Evolutionary conservation across 805 yeast species (phyloP), one percentile per base, ranked within the genome.

Genomic region (Hanseniaspora nectarophila): DNA sequence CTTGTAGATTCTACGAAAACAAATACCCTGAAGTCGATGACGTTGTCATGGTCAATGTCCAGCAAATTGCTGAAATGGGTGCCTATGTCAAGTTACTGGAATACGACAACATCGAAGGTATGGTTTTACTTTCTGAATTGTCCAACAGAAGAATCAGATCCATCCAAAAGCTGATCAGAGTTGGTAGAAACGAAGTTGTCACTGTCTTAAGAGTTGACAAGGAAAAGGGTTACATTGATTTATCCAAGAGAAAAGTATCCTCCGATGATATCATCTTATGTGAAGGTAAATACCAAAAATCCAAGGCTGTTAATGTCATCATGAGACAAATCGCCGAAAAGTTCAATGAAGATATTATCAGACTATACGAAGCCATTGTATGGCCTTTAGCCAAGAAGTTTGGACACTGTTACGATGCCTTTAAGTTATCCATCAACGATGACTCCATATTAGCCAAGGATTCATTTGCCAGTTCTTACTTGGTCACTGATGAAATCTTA

Each of bases 111-210:
- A 90, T 92, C 65, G 98, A 92, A 71, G 98, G 98, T 64, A 92
- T 92, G 98, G 95, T 92, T 54, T 74, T 92, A 59, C 77, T 92
- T 62, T 84, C 95, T 39, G 98, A 92, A 72, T 77, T 92, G 61
- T 89, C 97, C 34, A 85, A 98, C 78, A 87, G 98, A 76, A 94
- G 98, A 74, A 92, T 92, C 63, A 80, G 98, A 70, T 87, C 97
- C 51, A 92, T 92, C 65, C 98, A 92, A 71, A 92, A 92, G 68
- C 78, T 88, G 67, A 89, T 92, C 69, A 84, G 97, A 73, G 97
- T 92, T 57, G 98, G 98, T 58, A 87, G 94, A 68, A 92, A 92
- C 66, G 98, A 92, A 71, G 97, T 92, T 53, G 98, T 90, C 32
- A 97, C 92, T 55, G 98, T 92, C 9, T 75, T 92, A 65, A 84